phyloP scores from a whole-genome alignment of 2,329 filamentous ascomycete genomes.

The Torrubiella hemipterigena region DNA sequence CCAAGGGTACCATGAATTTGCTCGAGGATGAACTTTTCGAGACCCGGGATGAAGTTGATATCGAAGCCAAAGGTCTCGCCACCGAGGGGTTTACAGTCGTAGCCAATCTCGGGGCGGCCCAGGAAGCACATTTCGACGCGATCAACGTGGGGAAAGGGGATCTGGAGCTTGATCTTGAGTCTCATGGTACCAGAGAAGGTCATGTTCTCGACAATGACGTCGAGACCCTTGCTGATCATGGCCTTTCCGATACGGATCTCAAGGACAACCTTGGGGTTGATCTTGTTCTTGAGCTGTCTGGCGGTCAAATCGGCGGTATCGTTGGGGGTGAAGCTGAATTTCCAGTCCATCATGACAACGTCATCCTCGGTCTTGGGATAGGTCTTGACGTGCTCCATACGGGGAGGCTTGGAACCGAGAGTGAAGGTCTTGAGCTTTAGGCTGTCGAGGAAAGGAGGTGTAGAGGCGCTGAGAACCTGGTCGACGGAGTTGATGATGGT shows the following conservation, averaged over 20 bases:
- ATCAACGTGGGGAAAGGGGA: constrained; percentile 91
- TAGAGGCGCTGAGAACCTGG: constrained; percentile 86
- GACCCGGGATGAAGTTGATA: constrained; percentile 95
- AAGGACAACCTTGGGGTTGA: constrained; percentile 92
- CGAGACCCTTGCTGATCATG: constrained; percentile 90
- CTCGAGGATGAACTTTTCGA: constrained; percentile 88
- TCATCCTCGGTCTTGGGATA: constrained; percentile 95
- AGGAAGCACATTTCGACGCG: constrained; percentile 92
- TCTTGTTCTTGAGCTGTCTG: constrained; percentile 82
- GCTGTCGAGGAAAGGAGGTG: constrained; percentile 85
- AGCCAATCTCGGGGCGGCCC: constrained; percentile 80
- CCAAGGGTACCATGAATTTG: constrained; percentile 88
- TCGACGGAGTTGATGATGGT: constrained; percentile 91
- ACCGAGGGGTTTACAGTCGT: constrained; percentile 93
- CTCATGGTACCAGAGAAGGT: constrained; percentile 92
- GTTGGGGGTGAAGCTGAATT: constrained; percentile 97
- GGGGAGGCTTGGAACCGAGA: constrained; percentile 85
- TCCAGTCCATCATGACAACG: constrained; percentile 98
- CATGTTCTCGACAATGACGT: constrained; percentile 97
- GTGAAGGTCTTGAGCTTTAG: constrained; percentile 89
- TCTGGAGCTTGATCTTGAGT: constrained; percentile 92
- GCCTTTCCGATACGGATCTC: constrained; percentile 93
- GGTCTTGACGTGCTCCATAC: constrained; percentile 95
- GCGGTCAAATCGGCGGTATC: constrained; percentile 86
- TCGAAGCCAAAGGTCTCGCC: constrained; percentile 95